Percentiles rank a stretch among this genome's conserved stretches.
These are phyloP conservation scores for Pyrenochaeta sp. DNA, from an alignment of 2,329 filamentous ascomycete species.

Conservation along the genomic window DNA sequence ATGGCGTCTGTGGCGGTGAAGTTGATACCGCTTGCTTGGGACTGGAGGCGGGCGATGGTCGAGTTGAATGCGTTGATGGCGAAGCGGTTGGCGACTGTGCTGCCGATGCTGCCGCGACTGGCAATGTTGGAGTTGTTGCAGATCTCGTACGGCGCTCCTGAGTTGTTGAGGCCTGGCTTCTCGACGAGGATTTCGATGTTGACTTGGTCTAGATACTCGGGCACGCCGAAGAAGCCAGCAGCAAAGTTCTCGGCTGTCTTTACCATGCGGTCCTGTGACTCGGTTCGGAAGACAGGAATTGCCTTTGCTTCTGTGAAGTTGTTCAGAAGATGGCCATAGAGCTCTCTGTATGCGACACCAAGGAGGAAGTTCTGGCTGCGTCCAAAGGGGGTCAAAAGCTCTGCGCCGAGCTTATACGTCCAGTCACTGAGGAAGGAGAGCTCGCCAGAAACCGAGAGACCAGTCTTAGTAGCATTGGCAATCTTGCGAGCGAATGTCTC, in stretches of 20 bases:
- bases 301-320: constrained; percentile 50
- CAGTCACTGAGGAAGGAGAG: constrained; percentile 33
- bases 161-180: constrained; percentile 33
- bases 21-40: constrained; percentile 33
- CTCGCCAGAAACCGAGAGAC: constrained; percentile 33
- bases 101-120: constrained; percentile 36
- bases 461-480: constrained; percentile 33
- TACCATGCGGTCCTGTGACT: constrained; percentile 43
- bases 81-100: constrained; percentile 28
- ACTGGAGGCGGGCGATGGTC: constrained; percentile 37
- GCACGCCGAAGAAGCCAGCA: constrained; percentile 42
- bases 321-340: constrained; percentile 54
- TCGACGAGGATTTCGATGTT: constrained; percentile 42
- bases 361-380: constrained; percentile 51
- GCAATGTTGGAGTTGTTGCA: constrained; percentile 40
- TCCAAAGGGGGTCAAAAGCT: constrained; percentile 40
- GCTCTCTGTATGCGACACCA: constrained; percentile 50
- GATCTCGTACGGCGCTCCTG: constrained; percentile 37
- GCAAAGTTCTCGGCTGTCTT: constrained; percentile 43
- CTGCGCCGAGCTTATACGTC: constrained; percentile 40
- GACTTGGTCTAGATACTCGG: constrained; percentile 37
- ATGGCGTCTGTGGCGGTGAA: constrained; percentile 47
- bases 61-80: constrained; percentile 37
- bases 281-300: constrained; percentile 48
- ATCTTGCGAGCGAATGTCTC: constrained; percentile 34